Percentiles rank a stretch among this genome's conserved stretches.
phyloP scores from a whole-genome alignment of 2,329 filamentous ascomycete genomes.

The Pestalotiopsis sp. region DNA sequence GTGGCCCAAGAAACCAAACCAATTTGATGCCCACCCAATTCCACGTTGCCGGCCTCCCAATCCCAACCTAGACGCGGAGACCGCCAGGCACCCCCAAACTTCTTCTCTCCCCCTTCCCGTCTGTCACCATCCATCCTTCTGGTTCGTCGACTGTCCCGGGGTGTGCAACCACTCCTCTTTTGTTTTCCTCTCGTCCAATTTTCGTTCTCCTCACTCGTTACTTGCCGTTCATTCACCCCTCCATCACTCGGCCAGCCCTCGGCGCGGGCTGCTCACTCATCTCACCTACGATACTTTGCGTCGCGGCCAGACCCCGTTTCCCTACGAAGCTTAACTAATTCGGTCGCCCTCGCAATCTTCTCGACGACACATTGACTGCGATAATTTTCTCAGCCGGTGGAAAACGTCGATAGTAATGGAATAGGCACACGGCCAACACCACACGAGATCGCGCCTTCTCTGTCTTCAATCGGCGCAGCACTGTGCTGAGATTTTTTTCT shows the following conservation, averaged over 20 bases:
- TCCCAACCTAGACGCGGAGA: background rate
- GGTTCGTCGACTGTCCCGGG: background rate
- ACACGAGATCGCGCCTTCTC: background rate
- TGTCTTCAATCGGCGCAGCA: background rate
- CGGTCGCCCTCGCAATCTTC: background rate
- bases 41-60: background rate
- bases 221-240: background rate
- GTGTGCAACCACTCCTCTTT: slow-evolving; percentile 6
- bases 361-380: background rate
- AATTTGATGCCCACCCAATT: background rate
- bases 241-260: background rate
- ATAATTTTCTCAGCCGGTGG: background rate
- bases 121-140: background rate
- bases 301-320: background rate
- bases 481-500: background rate
- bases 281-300: background rate
- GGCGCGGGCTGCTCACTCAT: background rate
- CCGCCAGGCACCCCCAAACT: background rate
- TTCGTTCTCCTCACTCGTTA: slow-evolving; percentile 8
- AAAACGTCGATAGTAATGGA: background rate
- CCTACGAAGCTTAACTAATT: background rate
- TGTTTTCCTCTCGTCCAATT: background rate
- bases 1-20: background rate
- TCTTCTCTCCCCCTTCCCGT: background rate
- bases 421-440: background rate